Evolutionary conservation across 305 asterid genomes (phyloP).

Genomic region (Fraxinus latifolia): DNA sequence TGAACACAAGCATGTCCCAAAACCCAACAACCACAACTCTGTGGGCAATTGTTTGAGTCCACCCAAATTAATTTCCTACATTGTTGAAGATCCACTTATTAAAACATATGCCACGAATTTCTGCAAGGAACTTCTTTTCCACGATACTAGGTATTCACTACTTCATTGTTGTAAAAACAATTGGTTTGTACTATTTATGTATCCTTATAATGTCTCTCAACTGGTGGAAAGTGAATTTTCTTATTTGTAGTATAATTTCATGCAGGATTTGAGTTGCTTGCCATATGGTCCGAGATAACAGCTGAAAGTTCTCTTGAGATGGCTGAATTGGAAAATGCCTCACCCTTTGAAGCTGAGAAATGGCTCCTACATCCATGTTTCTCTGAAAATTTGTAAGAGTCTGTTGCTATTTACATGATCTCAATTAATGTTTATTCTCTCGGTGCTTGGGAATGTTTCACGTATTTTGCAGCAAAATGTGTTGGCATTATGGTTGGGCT

Average conservation of each 20-base stretch:
- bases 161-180: not conserved
- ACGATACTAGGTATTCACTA: not conserved
- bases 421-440: not conserved
- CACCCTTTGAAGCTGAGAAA: constrained; percentile 82
- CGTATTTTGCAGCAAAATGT: not conserved
- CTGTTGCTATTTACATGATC: not conserved
- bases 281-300: constrained; percentile 69
- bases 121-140: not conserved
- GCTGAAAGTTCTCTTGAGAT: constrained; percentile 75
- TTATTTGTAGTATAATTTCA: not conserved
- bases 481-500: not conserved
- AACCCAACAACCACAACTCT: not conserved
- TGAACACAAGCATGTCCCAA: not conserved
- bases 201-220: not conserved
- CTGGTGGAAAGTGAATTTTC: not conserved
- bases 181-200: not conserved
- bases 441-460: not conserved
- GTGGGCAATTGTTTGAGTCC: not conserved
- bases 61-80: not conserved
- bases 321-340: constrained; percentile 87
- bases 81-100: not conserved
- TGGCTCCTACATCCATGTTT: constrained; percentile 74
- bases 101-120: not conserved
- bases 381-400: constrained; percentile 65
- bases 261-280: constrained; percentile 69